Base-by-base conservation (phyloP, 345 rosid genomes). In the Turritis glabra region DNA sequence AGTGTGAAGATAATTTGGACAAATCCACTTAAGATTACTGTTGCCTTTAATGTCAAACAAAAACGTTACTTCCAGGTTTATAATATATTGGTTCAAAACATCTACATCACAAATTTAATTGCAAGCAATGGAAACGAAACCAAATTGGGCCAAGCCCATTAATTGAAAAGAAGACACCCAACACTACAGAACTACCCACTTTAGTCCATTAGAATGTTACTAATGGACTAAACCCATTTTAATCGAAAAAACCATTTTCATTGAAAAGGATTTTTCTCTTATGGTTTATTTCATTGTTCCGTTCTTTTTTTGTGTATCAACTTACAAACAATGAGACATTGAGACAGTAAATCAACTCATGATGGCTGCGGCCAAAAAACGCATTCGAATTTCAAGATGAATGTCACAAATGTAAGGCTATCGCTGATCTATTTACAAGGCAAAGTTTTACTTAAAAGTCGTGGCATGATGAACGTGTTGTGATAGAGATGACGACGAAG, bases 381-480 rank as follows among this genome's bases (percentile, higher is more conserved):
- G n/a, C 57, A 53, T 61, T 58, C 3, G 5, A 43, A 54, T 53
- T n/a, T 44, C 30, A 53, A 76, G 23, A 62, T 5, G 26, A 69
- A 76, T 26, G 64, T 69, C 3, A 69, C 55, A 64, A 64, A 44
- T 30, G 59, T 8, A 47, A 63, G 3, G 51, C 43, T 25, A 64
- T 47, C 12, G 19, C 60, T 71, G 52, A 70, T 37, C 53, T 77
- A 71, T 71, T 48, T 77, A 77, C 72, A 71, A 32, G 15, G 9
- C 23, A 58, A 14, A 0, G 14, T 47, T 33, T 44, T 77, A 71
- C 55, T 71, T 71, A 22, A 17, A 64, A 40, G n/a, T 23, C 0
- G 72, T 71, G 38, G 32, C 62, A 77, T 46, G 41, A 63, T 63
- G 58, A 69, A 60, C 30, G 5, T 70, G 71, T 76, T 70, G 61